phyloP scores from a whole-genome alignment of 768 basidiomycete genomes.

The Pleurotus eryngii region DNA sequence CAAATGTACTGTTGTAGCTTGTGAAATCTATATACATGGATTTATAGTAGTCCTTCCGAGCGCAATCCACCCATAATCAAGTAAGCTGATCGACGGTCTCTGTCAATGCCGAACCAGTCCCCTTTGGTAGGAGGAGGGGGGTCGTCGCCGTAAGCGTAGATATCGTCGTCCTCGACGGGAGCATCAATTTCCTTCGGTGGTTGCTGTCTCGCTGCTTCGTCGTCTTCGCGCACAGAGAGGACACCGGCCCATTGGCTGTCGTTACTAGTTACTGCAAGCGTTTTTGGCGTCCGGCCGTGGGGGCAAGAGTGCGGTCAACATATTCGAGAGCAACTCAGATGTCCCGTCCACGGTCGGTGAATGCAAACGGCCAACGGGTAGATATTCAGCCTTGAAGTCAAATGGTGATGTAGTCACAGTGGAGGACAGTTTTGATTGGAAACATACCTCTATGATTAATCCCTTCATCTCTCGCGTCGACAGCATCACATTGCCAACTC shows the following conservation, averaged over 20 bases:
- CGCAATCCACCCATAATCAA: slow-evolving; percentile 74
- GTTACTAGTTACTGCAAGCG: slow-evolving; percentile 74
- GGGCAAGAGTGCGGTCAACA: slow-evolving; percentile 72
- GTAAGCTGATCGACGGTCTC: slow-evolving; percentile 77
- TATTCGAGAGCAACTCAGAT: slow-evolving; percentile 70
- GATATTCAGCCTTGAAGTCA: slow-evolving; percentile 67
- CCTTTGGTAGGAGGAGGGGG: slow-evolving; percentile 44
- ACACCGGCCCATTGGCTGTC: slow-evolving; percentile 82
- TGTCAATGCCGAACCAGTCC: slow-evolving; percentile 77
- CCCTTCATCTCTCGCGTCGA: slow-evolving; percentile 75
- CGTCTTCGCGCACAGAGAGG: slow-evolving; percentile 71
- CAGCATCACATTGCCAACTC: slow-evolving; percentile 74
- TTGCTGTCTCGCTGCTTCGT: slow-evolving; percentile 32
- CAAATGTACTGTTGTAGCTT: not conserved
- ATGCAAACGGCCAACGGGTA: slow-evolving; percentile 68
- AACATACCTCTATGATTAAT: slow-evolving; percentile 78
- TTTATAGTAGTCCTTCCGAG: slow-evolving; percentile 62
- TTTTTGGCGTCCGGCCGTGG: slow-evolving; percentile 68
- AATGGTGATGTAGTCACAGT: slow-evolving; percentile 8
- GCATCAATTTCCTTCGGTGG: slow-evolving; percentile 12
- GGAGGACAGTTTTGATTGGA: slow-evolving; percentile 8
- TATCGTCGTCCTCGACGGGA: slow-evolving; percentile 33
- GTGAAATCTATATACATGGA: not conserved
- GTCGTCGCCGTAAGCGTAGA: slow-evolving; percentile 60
- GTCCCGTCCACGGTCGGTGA: slow-evolving; percentile 64